Conservation (phyloP, 768 basidiomycete species). For the Lactarius akahatsu region DNA sequence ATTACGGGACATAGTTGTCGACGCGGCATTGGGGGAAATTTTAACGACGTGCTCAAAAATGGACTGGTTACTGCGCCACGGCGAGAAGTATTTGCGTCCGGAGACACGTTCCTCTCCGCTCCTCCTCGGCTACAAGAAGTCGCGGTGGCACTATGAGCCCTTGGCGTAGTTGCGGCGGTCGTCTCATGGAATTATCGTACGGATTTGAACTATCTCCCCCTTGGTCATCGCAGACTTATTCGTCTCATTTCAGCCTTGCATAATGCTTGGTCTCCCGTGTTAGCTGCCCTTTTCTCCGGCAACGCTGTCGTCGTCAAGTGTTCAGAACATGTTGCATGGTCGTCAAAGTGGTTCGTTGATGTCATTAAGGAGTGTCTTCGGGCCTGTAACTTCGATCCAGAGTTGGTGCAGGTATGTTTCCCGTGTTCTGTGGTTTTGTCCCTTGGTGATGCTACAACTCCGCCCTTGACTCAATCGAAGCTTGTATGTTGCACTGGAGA, state of each 20-base stretch:
- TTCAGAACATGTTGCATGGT: slow-evolving; percentile 92
- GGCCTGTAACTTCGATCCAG: slow-evolving; percentile 77
- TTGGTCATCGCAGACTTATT: slow-evolving; percentile 12
- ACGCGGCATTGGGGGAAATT: slow-evolving; percentile 93
- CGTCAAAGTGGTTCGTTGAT: slow-evolving; percentile 76
- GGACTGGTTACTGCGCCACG: slow-evolving; percentile 87
- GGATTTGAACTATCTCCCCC: slow-evolving; percentile 29
- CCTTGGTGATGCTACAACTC: neutral
- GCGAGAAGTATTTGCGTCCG: slow-evolving; percentile 72
- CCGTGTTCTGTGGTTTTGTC: neutral
- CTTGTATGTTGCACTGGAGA: slow-evolving; percentile 88
- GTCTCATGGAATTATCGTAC: slow-evolving; percentile 95
- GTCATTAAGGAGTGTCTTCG: slow-evolving; percentile 75
- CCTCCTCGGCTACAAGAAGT: slow-evolving; percentile 73
- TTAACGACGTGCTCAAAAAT: slow-evolving; percentile 93
- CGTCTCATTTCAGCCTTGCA: slow-evolving; percentile 67
- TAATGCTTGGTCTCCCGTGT: slow-evolving; percentile 91
- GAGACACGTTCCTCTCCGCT: slow-evolving; percentile 67
- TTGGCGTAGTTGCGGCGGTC: slow-evolving; percentile 89
- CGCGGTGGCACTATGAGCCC: slow-evolving; percentile 84
- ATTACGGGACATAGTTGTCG: slow-evolving; percentile 61
- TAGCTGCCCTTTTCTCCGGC: slow-evolving; percentile 88
- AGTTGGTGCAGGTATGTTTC: slow-evolving; percentile 74
- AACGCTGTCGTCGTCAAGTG: slow-evolving; percentile 91
- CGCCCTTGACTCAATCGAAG: slow-evolving; percentile 36